Conservation (phyloP, 2,329 filamentous ascomycete genomes). For the Aspergillus proliferans region DNA sequence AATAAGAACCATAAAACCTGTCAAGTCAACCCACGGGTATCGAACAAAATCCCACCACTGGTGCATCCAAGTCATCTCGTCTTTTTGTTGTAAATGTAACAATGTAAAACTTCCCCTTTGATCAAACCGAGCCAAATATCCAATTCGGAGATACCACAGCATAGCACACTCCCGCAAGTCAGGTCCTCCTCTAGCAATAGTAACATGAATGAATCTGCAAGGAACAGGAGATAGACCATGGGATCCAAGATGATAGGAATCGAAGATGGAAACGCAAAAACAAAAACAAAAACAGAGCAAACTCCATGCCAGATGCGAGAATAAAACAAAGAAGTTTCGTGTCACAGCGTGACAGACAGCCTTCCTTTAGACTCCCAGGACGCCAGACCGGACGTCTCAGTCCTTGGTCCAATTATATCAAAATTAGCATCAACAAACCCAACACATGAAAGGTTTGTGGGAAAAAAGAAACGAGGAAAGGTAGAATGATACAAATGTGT, state of each 20-base stretch:
- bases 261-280: slow-evolving; percentile 8
- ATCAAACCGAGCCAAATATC: neutral
- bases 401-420: slow-evolving; percentile 1
- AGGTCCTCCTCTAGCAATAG: neutral
- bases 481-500: neutral
- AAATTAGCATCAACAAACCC: slow-evolving; percentile 2
- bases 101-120: neutral
- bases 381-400: slow-evolving; percentile 18
- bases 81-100: slow-evolving; percentile 5
- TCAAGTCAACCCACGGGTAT: slow-evolving; percentile 24
- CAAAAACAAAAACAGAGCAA: slow-evolving; percentile 13
- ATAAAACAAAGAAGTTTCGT: slow-evolving; percentile 9
- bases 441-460: slow-evolving; percentile 6
- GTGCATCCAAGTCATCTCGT: slow-evolving; percentile 10
- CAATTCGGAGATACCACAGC: neutral
- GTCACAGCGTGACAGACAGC: slow-evolving; percentile 10
- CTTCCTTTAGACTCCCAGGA: slow-evolving; percentile 21
- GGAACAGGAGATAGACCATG: slow-evolving; percentile 6
- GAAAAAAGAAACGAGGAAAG: slow-evolving; percentile 3
- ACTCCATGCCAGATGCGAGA: slow-evolving; percentile 23
- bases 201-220: slow-evolving; percentile 2
- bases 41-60: slow-evolving; percentile 16
- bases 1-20: neutral
- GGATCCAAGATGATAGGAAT: slow-evolving; percentile 4
- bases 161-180: neutral